phyloP scores from a whole-genome alignment of 257 asterid genomes.

The Cynanchum wilfordii region DNA sequence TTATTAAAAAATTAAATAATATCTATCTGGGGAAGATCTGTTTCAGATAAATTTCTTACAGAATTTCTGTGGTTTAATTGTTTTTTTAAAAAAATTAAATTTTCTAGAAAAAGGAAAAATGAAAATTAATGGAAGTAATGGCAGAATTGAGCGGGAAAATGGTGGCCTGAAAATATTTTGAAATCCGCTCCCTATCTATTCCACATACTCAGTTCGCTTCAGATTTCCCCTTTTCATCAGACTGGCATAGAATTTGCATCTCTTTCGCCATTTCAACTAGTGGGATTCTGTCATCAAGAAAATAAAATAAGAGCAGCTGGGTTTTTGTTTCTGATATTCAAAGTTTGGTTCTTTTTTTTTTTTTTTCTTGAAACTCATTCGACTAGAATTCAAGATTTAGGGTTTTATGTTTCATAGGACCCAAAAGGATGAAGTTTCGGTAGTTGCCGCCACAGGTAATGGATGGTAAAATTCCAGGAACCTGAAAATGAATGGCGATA shows the following conservation, averaged over 20 bases:
- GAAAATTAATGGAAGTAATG: too few species aligned
- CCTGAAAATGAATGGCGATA: slow-evolving; percentile 37
- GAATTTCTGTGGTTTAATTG: too few species aligned
- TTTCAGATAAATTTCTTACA: too few species aligned
- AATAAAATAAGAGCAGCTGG: background rate
- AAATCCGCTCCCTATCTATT: slow-evolving; percentile 7
- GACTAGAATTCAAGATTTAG: background rate
- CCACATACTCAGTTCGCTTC: background rate
- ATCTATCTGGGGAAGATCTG: too few species aligned
- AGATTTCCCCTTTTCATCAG: background rate
- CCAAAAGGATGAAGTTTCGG: slow-evolving; percentile 2
- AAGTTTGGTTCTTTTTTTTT: background rate
- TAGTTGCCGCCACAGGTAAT: slow-evolving; percentile 2
- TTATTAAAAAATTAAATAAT: too few species aligned
- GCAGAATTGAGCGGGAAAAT: slow-evolving; percentile 29
- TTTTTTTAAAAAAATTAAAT: too few species aligned
- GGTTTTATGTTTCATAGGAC: background rate
- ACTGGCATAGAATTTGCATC: background rate
- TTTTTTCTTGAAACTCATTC: background rate
- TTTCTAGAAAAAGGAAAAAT: too few species aligned
- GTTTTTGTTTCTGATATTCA: background rate
- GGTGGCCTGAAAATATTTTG: slow-evolving; percentile 17
- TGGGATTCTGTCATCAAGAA: background rate
- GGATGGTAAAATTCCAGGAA: slow-evolving; percentile 5
- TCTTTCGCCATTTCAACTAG: background rate